Conservation (phyloP, 169 alveolate species). For the Hammondia hammondi region DNA sequence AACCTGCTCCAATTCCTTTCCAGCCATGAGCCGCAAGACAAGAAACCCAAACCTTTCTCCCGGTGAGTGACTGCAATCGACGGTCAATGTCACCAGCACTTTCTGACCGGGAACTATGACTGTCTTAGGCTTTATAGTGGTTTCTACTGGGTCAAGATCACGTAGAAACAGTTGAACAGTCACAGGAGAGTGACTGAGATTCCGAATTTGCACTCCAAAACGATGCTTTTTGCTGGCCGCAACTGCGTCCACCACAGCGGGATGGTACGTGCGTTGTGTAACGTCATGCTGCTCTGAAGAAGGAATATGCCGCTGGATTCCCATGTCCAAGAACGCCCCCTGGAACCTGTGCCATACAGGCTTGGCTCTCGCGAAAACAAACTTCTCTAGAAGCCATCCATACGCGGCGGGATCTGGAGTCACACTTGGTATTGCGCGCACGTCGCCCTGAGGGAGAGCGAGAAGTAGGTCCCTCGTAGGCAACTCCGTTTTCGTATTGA, state of each 20-base stretch:
- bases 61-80: background rate
- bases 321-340: slow-evolving; percentile 3
- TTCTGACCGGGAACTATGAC: background rate
- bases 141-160: background rate
- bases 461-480: background rate
- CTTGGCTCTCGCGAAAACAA: background rate
- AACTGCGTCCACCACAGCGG: background rate
- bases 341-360: background rate
- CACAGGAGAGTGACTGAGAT: background rate
- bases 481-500: background rate
- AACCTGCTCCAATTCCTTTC: background rate
- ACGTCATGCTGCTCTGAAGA: background rate
- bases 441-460: background rate
- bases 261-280: too few relatives aligned
- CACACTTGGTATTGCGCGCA: background rate
- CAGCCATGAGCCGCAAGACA: background rate
- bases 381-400: background rate
- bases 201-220: background rate
- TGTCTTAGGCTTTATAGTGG: background rate
- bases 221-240: background rate
- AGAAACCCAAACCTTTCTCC: background rate
- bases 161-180: background rate
- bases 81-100: background rate
- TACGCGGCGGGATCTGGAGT: background rate
- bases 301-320: background rate